Evolutionary conservation across 176 grass and related monocot species (phyloP), one percentile per base, ranked within the genome.

Genomic region (Oryza punctata): DNA sequence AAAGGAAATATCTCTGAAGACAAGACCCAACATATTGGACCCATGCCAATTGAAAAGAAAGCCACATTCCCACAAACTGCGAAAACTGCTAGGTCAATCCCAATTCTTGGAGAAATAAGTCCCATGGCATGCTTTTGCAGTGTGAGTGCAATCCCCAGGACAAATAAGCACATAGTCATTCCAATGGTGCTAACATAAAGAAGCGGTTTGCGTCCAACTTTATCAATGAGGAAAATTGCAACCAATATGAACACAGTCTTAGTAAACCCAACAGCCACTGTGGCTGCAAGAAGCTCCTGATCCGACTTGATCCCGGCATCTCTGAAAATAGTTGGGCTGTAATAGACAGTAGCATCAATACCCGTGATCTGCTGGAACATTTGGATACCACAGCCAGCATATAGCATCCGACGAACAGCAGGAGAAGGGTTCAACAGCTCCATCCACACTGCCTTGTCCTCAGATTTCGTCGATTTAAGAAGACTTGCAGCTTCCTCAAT

Each of bases 331-430:
- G 90, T 81, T 33, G 92, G 92, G 77, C 88, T 94, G 81, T 94
- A 97, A 78, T 97, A 97, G 54, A 97, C 94, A 60, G 92, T 97
- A 45, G 94, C 94, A 78, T 97, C 94, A 38, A 97, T 97, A 44
- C 94, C 94, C 41, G 92, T 94, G 44, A 97, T 97, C 82, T 97
- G 90, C 70, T 97, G 94, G 81, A 97, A 97, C 19, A 92, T 60
- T 14, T 97, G 94, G 79, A 97, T 97, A 54, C 94, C 94, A 44
- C 87, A 88, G 0, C 94, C 90, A 38, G 90, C 91, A 75, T 84
- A 86, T 35, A 97, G 54, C 94, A 97, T 94, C 46, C 87, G 85
- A 0, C 85, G 87, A 40, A 92, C 85, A 16, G 91, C 78, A 3
- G 91, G 92, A 72, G 94, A 94, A 11, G 94, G 94, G 82, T 63